Base-by-base conservation (phyloP, 352 stramenopile species). In the Phytophthora pistaciae region DNA sequence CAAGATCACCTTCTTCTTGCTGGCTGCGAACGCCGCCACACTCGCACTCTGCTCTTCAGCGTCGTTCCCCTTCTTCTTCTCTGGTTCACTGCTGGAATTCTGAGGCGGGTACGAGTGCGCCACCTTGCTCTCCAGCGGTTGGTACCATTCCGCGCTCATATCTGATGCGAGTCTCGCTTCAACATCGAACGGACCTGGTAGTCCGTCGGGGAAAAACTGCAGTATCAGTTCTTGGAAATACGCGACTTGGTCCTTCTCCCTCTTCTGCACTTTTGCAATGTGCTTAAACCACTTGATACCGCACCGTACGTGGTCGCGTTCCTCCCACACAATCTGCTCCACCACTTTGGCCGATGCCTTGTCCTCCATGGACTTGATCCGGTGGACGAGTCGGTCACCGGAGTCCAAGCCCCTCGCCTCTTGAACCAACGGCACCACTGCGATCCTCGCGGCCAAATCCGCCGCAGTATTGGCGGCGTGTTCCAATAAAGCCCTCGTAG, bases 181-280 rank as follows among this genome's bases (percentile, higher is more conserved):
- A 25, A 93, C 79, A 57, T 96, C 79, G 57, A 96, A 96, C 7
- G 87, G 89, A 8, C 89, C 89, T 5, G 89, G 89, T 0, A 96
- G 57, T 48, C 89, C 89, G 23, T 94, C 85, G 1, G 87, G 87
- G 66, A 95, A 95, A 72, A 84, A 88, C 68, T 88, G 71, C 9
- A 92, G 72, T 64, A 95, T 87, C 13, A 96, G 72, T 57, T 95
- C 80, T 61, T 96, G 87, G 55, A 96, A 96, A 67, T 93, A 94
- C 20, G 70, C 62, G 23, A 93, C 77, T 0, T 86, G 77, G 9
- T 95, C 82, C 0, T 74, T 36, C 44, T 74, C 60, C 46, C 75
- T 64, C 20, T 73, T 78, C 40, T 82, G 70, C 36, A 73, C 71
- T 33, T 63, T 72, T 14, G 75, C 75, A 44, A 81, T 68, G n/a